phyloP scores from a whole-genome alignment of 202 grass and related monocot genomes.

The Zoysia matrella region DNA sequence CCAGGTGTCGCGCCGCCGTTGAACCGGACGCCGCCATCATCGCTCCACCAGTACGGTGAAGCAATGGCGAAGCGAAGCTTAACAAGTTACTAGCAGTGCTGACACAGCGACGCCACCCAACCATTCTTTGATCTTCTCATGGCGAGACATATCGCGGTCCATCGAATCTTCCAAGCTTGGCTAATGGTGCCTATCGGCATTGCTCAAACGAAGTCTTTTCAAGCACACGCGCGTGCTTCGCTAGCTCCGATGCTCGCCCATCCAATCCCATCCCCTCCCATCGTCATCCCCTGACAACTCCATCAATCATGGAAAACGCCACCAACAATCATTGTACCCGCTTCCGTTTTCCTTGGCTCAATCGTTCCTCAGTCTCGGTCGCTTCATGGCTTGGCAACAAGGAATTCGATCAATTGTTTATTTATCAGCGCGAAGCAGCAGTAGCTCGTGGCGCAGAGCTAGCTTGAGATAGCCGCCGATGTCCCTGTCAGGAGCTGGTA shows the following conservation, averaged over 20 bases:
- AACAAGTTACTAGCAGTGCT: not conserved
- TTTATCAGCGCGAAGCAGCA: not conserved
- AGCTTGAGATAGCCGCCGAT: not conserved
- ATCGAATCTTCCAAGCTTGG: not conserved
- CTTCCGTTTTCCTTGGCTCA: not conserved
- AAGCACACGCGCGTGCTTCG: not conserved
- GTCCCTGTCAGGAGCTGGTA: slow-evolving; percentile 3
- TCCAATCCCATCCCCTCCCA: slow-evolving; percentile 1
- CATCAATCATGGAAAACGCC: slow-evolving; percentile 20
- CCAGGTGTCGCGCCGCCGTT: not conserved
- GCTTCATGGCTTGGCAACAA: not conserved
- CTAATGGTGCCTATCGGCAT: no score
- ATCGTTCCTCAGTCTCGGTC: not conserved
- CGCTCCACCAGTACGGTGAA: no score
- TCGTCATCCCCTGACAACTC: not conserved
- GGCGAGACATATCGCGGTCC: not conserved
- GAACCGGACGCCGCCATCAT: no score
- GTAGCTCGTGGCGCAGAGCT: not conserved
- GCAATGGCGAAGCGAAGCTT: no score
- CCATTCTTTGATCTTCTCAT: not conserved
- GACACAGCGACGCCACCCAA: not conserved
- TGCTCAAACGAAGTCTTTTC: not conserved
- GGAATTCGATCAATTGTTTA: not conserved
- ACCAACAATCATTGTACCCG: not conserved
- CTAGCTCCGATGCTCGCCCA: not conserved